These are phyloP conservation scores for Hypomontagnella submonticulosa DNA, from an alignment of 495 filamentous ascomycete species.

Conservation along the genomic window DNA sequence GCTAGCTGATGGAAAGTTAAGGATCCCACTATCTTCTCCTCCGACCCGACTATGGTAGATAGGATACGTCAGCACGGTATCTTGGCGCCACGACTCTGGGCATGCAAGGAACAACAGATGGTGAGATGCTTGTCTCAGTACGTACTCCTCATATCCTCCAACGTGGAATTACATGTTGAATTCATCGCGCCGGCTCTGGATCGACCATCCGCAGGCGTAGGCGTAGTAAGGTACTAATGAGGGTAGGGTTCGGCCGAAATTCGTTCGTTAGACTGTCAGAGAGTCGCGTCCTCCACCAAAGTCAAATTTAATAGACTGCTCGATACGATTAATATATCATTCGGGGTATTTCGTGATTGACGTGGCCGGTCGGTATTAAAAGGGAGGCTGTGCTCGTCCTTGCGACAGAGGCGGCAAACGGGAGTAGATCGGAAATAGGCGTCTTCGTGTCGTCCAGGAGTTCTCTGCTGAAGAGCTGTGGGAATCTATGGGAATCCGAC, in stretches of 20 bases:
- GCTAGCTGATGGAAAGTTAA: conserved; percentile 68
- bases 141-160: conserved; percentile 67
- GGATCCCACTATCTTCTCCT: conserved; percentile 55
- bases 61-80: conserved; percentile 42
- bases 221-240: not conserved
- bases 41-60: conserved; percentile 46
- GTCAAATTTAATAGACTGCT: conserved; percentile 7
- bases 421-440: conserved; percentile 8
- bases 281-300: conserved; percentile 4
- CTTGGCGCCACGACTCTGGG: conserved; percentile 42
- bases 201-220: conserved; percentile 23
- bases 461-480: conserved; percentile 12
- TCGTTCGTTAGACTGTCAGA: not conserved
- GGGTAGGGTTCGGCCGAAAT: not conserved
- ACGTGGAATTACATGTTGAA: conserved; percentile 63
- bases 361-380: conserved; percentile 7
- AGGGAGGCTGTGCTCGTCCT: conserved; percentile 20
- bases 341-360: conserved; percentile 12
- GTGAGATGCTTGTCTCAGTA: conserved; percentile 32
- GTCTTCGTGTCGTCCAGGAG: conserved; percentile 3
- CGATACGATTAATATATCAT: conserved; percentile 13
- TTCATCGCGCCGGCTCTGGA: conserved; percentile 43
- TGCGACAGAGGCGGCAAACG: conserved; percentile 15
- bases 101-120: conserved; percentile 32
- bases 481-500: conserved; percentile 28